Percentiles rank a stretch among this genome's conserved stretches.
phyloP scores from a whole-genome alignment of 2,329 filamentous ascomycete genomes.

The Davidsoniella neocaledoniae region DNA sequence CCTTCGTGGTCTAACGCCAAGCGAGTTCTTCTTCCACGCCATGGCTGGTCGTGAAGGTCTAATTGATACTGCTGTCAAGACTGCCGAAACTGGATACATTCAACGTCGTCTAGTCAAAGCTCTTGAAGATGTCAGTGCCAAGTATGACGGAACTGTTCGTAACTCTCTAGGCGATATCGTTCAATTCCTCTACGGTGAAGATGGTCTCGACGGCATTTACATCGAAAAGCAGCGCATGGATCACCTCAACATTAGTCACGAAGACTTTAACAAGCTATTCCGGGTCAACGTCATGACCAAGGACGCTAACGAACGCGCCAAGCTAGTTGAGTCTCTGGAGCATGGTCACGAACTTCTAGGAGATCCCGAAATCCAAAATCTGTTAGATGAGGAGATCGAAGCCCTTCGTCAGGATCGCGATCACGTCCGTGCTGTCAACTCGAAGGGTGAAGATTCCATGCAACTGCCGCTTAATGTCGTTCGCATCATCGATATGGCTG shows the following conservation, averaged over 20 bases:
- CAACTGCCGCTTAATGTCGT: conserved; percentile 84
- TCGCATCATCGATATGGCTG: conserved; percentile 80
- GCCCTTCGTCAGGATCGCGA: conserved; percentile 57
- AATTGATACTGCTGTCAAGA: conserved; percentile 98
- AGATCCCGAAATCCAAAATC: conserved; percentile 70
- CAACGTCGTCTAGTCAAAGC: conserved; percentile 97
- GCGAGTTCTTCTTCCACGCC: conserved; percentile 98
- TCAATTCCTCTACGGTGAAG: conserved; percentile 94
- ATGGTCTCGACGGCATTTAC: conserved; percentile 80
- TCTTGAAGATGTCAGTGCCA: conserved; percentile 90
- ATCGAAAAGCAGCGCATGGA: conserved; percentile 91
- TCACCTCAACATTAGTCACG: conserved; percentile 63
- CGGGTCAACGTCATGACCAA: conserved; percentile 72
- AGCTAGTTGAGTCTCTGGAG: conserved; percentile 43
- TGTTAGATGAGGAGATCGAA: conserved; percentile 81
- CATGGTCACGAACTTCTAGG: conserved; percentile 74
- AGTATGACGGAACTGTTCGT: conserved; percentile 92
- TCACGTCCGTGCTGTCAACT: conserved; percentile 53
- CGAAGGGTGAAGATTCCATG: conserved; percentile 66
- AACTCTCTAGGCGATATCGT: conserved; percentile 95
- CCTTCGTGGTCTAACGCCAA: conserved; percentile 81
- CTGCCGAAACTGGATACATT: conserved; percentile 96
- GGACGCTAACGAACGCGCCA: conserved; percentile 30
- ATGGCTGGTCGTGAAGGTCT: conserved; percentile 99
- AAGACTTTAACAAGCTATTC: conserved; percentile 65